Conservation (phyloP, 2,329 filamentous ascomycete species). For the Nemania sp. region DNA sequence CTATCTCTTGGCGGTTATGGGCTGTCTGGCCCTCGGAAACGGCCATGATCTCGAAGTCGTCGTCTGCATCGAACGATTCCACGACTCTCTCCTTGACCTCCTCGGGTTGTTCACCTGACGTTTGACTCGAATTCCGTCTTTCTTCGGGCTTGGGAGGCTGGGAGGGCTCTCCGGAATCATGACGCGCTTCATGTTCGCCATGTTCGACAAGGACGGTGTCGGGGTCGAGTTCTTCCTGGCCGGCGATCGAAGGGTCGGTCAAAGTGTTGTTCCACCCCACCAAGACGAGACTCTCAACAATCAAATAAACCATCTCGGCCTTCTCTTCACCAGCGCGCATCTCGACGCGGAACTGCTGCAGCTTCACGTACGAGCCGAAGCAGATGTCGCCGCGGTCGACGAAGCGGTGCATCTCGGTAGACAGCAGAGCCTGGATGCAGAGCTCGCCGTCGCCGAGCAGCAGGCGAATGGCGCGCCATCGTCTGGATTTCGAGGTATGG, state of each 20-base stretch:
- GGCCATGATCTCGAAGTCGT: conserved; percentile 47
- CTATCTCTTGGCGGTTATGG: conserved; percentile 29
- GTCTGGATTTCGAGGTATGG: conserved; percentile 42
- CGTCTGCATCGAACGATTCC: conserved; percentile 38
- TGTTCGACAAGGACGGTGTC: not conserved
- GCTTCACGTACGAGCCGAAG: conserved; percentile 54
- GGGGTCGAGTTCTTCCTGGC: not conserved
- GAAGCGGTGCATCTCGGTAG: conserved; percentile 52
- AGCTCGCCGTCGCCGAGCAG: conserved; percentile 58
- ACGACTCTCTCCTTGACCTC: not conserved
- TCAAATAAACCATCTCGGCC: conserved; percentile 48
- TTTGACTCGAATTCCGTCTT: not conserved
- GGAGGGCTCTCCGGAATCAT: not conserved
- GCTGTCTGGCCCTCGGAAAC: conserved; percentile 33
- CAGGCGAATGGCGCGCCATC: conserved; percentile 53
- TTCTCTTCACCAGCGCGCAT: conserved; percentile 26
- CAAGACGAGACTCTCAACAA: conserved; percentile 50
- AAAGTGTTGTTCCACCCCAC: conserved; percentile 56
- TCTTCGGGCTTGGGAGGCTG: not conserved
- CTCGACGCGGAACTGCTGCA: conserved; percentile 48
- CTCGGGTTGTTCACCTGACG: conserved; percentile 7
- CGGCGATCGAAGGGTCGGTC: conserved; percentile 33
- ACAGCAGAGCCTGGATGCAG: conserved; percentile 58
- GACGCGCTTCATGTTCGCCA: not conserved
- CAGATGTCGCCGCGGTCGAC: conserved; percentile 51